phyloP scores from a whole-genome alignment of 2,329 filamentous ascomycete species.

The Stachybotrys chlorohalonatus region DNA sequence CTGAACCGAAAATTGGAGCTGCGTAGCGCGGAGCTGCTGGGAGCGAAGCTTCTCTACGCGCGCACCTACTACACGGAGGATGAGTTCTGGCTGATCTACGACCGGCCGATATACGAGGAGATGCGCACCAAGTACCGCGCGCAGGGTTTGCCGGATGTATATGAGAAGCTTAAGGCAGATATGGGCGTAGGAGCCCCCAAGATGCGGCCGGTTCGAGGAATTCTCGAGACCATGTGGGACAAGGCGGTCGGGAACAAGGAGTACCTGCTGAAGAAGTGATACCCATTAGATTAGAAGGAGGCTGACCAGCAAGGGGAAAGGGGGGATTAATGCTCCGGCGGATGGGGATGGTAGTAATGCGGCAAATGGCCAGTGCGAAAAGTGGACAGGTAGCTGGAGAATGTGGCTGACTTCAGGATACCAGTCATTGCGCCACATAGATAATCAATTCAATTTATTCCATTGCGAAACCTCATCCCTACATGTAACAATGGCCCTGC shows the following conservation, averaged over 20 bases:
- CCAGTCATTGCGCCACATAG: no score
- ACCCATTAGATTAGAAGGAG: no score
- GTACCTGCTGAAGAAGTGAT: slow-evolving; percentile 14
- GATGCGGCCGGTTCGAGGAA: slow-evolving; percentile 14
- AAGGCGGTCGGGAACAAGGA: slow-evolving; percentile 18
- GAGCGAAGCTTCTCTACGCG: slow-evolving; percentile 48
- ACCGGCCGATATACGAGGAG: slow-evolving; percentile 35
- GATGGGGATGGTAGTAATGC: no score
- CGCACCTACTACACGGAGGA: slow-evolving; percentile 43
- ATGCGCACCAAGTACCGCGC: slow-evolving; percentile 41
- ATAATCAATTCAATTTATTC: no score
- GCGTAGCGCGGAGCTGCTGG: slow-evolving; percentile 36
- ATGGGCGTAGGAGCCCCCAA: slow-evolving; percentile 14
- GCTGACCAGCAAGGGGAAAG: not conserved
- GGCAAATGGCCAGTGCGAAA: no score
- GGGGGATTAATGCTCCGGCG: not conserved
- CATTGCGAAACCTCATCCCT: no score
- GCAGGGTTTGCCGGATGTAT: slow-evolving; percentile 35
- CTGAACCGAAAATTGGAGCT: slow-evolving; percentile 40
- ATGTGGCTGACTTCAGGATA: no score
- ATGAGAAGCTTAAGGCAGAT: slow-evolving; percentile 41
- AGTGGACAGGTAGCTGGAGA: no score
- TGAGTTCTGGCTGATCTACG: slow-evolving; percentile 46
- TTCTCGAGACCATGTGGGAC: slow-evolving; percentile 19
- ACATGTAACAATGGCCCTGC: no score